Base-by-base conservation (phyloP, 345 rosid species). In the Dipteronia dyeriana region DNA sequence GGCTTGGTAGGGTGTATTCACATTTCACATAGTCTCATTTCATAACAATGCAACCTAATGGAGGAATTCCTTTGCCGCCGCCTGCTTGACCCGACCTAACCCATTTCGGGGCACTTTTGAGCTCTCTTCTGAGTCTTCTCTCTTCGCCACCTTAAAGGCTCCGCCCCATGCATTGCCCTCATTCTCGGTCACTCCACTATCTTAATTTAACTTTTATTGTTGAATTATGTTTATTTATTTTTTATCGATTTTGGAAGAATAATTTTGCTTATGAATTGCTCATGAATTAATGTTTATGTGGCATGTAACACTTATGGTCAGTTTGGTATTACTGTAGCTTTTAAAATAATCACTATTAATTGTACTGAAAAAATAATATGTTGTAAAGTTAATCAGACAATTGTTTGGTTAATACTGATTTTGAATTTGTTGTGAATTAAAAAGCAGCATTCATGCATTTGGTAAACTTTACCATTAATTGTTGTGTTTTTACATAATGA, bases 81-180 rank as follows among this genome's bases (percentile, higher is more conserved):
- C 54, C 78, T 90, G 70, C 84, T 94, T 7, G 98, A 96, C 78
- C 81, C 75, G 34, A 79, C 83, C 54, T 91, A 85, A 63, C 85
- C 97, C 17, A 94, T 96, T 79, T 86, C 93, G 14, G 95, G 92
- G 86, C 87, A 97, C 17, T 92, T 96, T 82, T 80, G 97, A 70
- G 97, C 94, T 61, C 93, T 94, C 78, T 96, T n/a, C n/a, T n/a
- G n/a, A n/a, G n/a, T n/a, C n/a, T n/a, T 94, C 86, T 96, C 99
- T 73, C 95, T 94, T 75, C 99, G 99, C 62, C 94, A 94, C 84
- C 90, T 96, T 82, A 91, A 85, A 83, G 99, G 99, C 64, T 74
- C 92, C 0, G 97, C 70, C 67, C 95, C 97, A 75, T 92, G 97
- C 47, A 34, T 79, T 60, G 97, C 98, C 79, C 93, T 96, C 23